Percentiles rank a stretch among this genome's conserved stretches.
Evolutionary conservation across 1,139 yeast genomes (phyloP).

Genomic region (Yarrowia galli): DNA sequence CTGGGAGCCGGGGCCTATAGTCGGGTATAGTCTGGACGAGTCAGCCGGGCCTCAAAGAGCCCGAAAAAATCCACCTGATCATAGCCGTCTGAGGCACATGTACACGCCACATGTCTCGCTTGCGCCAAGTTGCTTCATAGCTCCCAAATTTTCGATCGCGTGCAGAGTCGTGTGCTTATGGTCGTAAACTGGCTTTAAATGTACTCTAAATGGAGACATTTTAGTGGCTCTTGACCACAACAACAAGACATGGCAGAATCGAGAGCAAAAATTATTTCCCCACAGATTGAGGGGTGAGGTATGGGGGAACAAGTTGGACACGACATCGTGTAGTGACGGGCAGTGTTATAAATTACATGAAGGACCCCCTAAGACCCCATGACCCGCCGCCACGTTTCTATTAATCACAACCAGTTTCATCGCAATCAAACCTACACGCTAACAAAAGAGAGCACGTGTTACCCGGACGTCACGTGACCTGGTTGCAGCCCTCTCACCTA

Average conservation of each 20-base stretch:
- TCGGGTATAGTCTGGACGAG: background rate
- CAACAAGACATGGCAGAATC: no score
- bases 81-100: no score
- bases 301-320: no score
- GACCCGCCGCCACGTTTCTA: no score
- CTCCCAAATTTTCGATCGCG: conserved; percentile 31
- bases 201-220: conserved; percentile 24
- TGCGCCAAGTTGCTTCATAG: background rate
- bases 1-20: background rate
- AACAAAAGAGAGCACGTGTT: background rate
- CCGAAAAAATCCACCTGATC: background rate
- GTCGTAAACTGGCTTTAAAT: conserved; percentile 33
- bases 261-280: no score
- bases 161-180: conserved; percentile 37
- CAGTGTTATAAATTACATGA: no score
- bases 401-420: background rate
- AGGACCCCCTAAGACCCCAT: no score
- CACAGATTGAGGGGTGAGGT: no score
- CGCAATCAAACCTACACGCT: conserved; percentile 15
- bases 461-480: conserved; percentile 30
- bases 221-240: conserved; percentile 13
- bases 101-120: no score
- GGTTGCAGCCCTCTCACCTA: no score
- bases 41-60: background rate
- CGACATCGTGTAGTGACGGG: no score